Evolutionary conservation across 2,329 filamentous ascomycete genomes (phyloP).

Genomic region (Dactylella cylindrospora): DNA sequence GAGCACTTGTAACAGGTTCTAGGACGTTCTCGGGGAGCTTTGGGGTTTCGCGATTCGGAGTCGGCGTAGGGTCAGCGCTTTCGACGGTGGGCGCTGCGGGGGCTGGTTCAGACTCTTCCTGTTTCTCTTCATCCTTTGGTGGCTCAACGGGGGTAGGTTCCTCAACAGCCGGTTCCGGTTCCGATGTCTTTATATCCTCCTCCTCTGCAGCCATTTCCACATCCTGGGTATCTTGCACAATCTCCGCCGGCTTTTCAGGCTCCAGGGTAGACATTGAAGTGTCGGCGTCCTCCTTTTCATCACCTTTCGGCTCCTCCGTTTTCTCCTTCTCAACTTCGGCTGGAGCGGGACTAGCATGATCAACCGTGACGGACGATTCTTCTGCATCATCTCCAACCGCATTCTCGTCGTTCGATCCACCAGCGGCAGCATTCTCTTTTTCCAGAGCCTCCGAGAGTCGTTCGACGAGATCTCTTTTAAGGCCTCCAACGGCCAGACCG

Average conservation of each 20-base stretch:
- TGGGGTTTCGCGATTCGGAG: conserved; percentile 15
- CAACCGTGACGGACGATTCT: conserved; percentile 8
- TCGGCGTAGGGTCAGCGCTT: conserved; percentile 24
- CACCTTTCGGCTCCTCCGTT: conserved; percentile 13
- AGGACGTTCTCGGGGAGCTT: conserved; percentile 45
- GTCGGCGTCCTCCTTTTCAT: conserved; percentile 21
- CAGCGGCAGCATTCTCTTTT: conserved; percentile 52
- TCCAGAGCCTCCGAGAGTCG: conserved; percentile 58
- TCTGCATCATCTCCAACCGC: conserved; percentile 12
- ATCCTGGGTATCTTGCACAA: conserved; percentile 5
- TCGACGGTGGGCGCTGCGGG: conserved; percentile 12
- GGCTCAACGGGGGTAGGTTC: background rate
- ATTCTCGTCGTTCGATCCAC: conserved; percentile 48
- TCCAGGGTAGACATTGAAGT: conserved; percentile 7
- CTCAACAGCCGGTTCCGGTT: background rate
- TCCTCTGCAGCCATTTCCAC: conserved; percentile 17
- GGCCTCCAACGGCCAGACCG: conserved; percentile 67
- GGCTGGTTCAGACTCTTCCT: conserved; percentile 28
- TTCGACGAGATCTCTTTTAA: conserved; percentile 71
- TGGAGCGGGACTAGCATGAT: conserved; percentile 6
- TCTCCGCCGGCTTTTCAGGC: conserved; percentile 18
- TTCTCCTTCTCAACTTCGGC: conserved; percentile 1
- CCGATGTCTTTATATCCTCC: conserved; percentile 43
- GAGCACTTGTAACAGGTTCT: conserved; percentile 38
- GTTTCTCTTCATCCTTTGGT: conserved; percentile 18